Evolutionary conservation across 75 land plant genomes (phyloP), one percentile per base, ranked within the genome.

Genomic region (Cunninghamia lanceolata): DNA sequence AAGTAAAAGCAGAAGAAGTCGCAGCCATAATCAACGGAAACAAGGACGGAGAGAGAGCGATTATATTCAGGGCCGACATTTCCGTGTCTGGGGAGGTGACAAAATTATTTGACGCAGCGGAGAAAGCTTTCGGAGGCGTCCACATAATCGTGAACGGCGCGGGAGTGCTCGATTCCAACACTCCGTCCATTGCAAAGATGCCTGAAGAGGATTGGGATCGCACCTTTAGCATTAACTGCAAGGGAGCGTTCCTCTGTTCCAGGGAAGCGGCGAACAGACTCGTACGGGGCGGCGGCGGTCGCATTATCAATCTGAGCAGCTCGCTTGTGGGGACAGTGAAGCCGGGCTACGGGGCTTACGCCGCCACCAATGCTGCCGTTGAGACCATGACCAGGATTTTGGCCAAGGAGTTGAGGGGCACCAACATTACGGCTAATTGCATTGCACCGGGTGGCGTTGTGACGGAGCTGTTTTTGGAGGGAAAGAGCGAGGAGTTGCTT

Each of bases 41-140:
- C 46, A 3, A 84, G 34, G 80, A 17, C 16, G 63, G 8, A 0
- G 21, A 10, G 10, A 4, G 46, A 68, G 96, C 96, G 56, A 85
- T 96, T 86, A 88, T 91, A 8, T 86, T 90, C 50, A 46, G 83
- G 28, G 93, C 90, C 42, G 93, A 93, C 85, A 90, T 93, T 39
- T 87, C 94, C 83, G 75, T 88, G 34, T 90, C 88, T 14, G 82
- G 73, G 14, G 86, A 92, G 9, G 96, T 96, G 50, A 90, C 88
- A 77, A 50, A 88, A 10, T 90, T 96, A 68, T 96, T 96, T 88
- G 98, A 96, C 68, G 39, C 4, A n/a, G 93, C 92, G 53, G 91
- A 87, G 45, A 36, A 66, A 25, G 83, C 88, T 21, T 95, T 92
- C 42, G 84, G 87, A 16, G 50, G 40, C 0, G 70, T 86, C 32